Evolutionary conservation across 2,329 filamentous ascomycete genomes (phyloP), one percentile per base, ranked within the genome.

Genomic region (Thielaviopsis punctulata): DNA sequence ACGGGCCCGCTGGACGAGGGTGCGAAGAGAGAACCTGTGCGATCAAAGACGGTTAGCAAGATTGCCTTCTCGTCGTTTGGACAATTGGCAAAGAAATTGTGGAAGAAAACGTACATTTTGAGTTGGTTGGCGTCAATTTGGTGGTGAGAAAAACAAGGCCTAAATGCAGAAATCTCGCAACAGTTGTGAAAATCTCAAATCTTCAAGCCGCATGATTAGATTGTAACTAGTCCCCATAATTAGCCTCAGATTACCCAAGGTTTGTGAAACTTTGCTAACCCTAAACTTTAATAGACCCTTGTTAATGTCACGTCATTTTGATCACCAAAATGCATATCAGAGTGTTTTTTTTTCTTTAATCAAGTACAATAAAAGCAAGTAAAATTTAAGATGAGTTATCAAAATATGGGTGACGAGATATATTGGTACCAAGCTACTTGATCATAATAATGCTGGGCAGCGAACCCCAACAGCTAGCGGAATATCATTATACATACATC

Each of bases 21-120:
- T 45, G n/a, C 52, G 52, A 13, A 54, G 45, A 45, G 49, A 48
- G 36, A 54, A 54, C 52, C 52, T 54, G 12, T 4, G 45, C 9
- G 4, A n/a, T 15, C n/a, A 22, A 13, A 3, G 22, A 7, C 4
- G 30, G 45, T 46, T 46, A 27, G 45, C 21, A n/a, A 24, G 3
- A 45, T n/a, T n/a, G n/a, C n/a, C n/a, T n/a, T n/a, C n/a, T n/a
- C n/a, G n/a, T n/a, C 19, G 15, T 24, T 23, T 23, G 13, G 43
- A 13, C 21, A 45, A 15, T 22, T 23, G 12, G 19, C 10, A 12
- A 45, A 45, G 12, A 10, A 33, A 45, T 18, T 52, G 49, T 52
- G 46, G 46, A 23, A 19, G 48, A 13, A n/a, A 10, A 22, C 48
- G 9, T 41, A 49, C 48, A 49, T 49, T 41, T 49, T 39, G 2